These are phyloP conservation scores for Parascedosporium putredinis DNA, from an alignment of 2,329 filamentous ascomycete species.

Conservation along the genomic window DNA sequence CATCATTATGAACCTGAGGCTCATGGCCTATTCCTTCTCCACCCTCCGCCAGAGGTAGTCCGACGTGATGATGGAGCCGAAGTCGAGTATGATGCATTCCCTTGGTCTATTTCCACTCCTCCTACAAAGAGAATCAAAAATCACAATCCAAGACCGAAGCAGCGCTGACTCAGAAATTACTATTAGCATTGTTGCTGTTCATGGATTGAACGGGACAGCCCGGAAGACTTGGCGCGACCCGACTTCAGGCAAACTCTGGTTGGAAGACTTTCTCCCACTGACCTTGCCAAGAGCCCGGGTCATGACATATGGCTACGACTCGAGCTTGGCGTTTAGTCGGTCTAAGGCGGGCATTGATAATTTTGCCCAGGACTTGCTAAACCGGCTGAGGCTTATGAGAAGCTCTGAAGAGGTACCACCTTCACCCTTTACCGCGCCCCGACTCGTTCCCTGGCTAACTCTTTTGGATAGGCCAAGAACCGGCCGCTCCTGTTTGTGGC, in stretches of 20 bases:
- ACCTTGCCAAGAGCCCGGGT: neutral
- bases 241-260: neutral
- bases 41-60: neutral
- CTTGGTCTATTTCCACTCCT: too few relatives aligned
- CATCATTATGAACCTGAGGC: neutral
- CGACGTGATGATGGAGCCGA: too few relatives aligned
- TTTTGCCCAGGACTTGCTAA: neutral
- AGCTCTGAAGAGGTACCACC: neutral
- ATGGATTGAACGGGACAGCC: neutral
- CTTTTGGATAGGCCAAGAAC: neutral
- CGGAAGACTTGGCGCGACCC: neutral
- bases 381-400: neutral
- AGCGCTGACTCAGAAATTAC: too few relatives aligned
- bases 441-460: too few relatives aligned
- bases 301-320: neutral
- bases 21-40: neutral
- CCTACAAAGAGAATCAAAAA: neutral
- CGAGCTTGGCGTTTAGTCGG: neutral
- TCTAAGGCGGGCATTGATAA: neutral
- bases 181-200: slow-evolving; percentile 5
- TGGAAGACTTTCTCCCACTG: neutral
- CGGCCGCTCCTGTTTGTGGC: neutral
- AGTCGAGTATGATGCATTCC: too few relatives aligned
- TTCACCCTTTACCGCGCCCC: neutral
- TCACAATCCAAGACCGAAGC: neutral